Evolutionary conservation across 2,329 filamentous ascomycete species (phyloP).

Genomic region (Beauveria sp.): DNA sequence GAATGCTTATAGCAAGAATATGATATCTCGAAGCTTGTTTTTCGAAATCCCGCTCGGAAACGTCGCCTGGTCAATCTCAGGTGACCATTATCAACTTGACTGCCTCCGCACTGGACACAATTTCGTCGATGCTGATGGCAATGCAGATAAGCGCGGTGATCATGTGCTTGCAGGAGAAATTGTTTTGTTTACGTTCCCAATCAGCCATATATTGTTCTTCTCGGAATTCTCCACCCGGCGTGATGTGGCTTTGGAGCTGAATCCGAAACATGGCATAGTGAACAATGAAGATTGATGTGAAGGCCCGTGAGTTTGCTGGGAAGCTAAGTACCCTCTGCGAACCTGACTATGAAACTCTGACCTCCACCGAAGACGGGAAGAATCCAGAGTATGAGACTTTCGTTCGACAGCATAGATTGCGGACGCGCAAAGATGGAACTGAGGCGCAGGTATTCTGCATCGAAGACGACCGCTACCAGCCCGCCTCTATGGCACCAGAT

Average conservation of each 20-base stretch:
- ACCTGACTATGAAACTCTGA: background rate
- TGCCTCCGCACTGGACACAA: conserved; percentile 14
- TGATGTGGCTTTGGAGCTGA: background rate
- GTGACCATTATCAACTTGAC: conserved; percentile 20
- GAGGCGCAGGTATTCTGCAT: no score
- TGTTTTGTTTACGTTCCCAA: background rate
- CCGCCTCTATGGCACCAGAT: no score
- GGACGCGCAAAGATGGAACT: no score
- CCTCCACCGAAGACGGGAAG: background rate
- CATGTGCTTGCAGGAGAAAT: background rate
- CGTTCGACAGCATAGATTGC: no score
- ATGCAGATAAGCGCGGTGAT: background rate
- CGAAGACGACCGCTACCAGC: no score
- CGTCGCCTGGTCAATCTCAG: conserved; percentile 2
- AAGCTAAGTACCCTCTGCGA: background rate
- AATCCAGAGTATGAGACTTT: background rate
- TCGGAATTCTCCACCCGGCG: background rate
- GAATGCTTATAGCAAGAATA: background rate
- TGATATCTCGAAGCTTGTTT: background rate
- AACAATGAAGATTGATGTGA: background rate
- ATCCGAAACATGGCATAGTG: background rate
- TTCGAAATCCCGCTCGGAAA: conserved; percentile 7
- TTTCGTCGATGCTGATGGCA: conserved; percentile 8
- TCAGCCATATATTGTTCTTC: background rate
- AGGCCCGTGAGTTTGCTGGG: background rate